Percentiles rank a stretch among this genome's conserved stretches.
Evolutionary conservation across 371 early-diverging fungal species (phyloP).

Genomic region (Capniomyces stellatus): DNA sequence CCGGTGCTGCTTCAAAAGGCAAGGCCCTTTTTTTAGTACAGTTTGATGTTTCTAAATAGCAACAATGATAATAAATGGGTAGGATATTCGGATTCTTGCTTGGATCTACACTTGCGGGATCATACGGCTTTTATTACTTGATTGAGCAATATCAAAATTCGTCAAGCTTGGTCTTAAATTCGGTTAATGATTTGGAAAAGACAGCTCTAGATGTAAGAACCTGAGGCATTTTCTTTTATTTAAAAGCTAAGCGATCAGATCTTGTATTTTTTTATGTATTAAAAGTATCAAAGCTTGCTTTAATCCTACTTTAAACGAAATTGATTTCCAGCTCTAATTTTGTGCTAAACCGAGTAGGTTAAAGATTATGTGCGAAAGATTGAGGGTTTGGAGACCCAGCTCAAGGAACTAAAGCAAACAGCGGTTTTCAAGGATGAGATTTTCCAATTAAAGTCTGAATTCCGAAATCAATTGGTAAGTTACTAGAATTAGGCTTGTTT

Average conservation of each 20-base stretch:
- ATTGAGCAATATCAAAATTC: conserved; percentile 63
- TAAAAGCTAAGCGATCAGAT: no score
- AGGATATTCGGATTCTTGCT: conserved; percentile 59
- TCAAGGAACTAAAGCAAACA: conserved; percentile 33
- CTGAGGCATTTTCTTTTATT: background rate
- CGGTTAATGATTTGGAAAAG: conserved; percentile 53
- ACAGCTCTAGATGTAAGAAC: conserved; percentile 24
- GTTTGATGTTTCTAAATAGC: background rate
- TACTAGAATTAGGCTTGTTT: no score
- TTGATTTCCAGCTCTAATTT: no score
- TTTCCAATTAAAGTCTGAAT: no score
- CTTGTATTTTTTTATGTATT: no score
- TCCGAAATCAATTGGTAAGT: no score
- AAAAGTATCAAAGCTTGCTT: no score
- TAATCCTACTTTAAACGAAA: no score
- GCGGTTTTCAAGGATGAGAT: no score
- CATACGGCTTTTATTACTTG: conserved; percentile 58
- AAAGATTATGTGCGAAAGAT: conserved; percentile 57
- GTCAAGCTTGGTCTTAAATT: conserved; percentile 42
- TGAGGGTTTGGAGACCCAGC: conserved; percentile 44
- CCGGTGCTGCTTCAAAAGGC: background rate
- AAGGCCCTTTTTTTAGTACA: conserved; percentile 3
- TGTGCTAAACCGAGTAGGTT: conserved; percentile 29
- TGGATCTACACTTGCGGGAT: conserved; percentile 55
- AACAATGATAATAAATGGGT: background rate